Base-by-base conservation (phyloP, 768 basidiomycete species). In the Suillus clintonianus region DNA sequence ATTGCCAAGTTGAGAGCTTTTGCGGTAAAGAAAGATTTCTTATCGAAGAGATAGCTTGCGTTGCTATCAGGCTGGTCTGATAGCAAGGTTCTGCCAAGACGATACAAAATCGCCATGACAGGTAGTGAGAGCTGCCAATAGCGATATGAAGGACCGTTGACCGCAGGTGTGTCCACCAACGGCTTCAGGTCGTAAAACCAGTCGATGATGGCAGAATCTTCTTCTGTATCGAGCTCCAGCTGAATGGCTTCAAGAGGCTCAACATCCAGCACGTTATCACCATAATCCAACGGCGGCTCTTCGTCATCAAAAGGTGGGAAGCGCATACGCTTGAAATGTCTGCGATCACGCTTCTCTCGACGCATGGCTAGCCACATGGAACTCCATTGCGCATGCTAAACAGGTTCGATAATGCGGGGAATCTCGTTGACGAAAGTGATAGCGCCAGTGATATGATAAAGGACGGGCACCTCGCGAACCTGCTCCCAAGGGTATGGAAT, bases 341-440 rank as follows among this genome's bases (percentile, higher is more conserved):
- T n/a, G n/a, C n/a, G n/a, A n/a, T n/a, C n/a, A n/a, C n/a, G n/a
- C n/a, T n/a, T n/a, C n/a, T n/a, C n/a, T n/a, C n/a, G n/a, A n/a
- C n/a, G n/a, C n/a, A n/a, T 99, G 13, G 97, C 97, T 51, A 99
- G 82, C 97, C 97, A 99, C 97, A 99, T 99, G 6, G 94, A 92
- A 74, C 94, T 96, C 97, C 97, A 99, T 72, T 99, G 97, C 1
- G 97, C 95, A 76, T 99, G 97, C 77, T 97, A 99, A 11, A 99
- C 87, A 7, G 97, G 97, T 76, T 99, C 97, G 65, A 99, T 92
- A 69, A 99, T 88, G 54, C 94, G 90, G 48, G 97, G 97, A 43
- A 98, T 91, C 77, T 99, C 95, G 80, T 98, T 99, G 69, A 99
- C 97, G 72, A 99, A 99, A 3, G 97, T 99, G 78, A 99, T 99